A percentile compares a stretch with the other conserved stretches of the same genome.
phyloP scores from a whole-genome alignment of 768 basidiomycete species.

The Termitomyces sp. region DNA sequence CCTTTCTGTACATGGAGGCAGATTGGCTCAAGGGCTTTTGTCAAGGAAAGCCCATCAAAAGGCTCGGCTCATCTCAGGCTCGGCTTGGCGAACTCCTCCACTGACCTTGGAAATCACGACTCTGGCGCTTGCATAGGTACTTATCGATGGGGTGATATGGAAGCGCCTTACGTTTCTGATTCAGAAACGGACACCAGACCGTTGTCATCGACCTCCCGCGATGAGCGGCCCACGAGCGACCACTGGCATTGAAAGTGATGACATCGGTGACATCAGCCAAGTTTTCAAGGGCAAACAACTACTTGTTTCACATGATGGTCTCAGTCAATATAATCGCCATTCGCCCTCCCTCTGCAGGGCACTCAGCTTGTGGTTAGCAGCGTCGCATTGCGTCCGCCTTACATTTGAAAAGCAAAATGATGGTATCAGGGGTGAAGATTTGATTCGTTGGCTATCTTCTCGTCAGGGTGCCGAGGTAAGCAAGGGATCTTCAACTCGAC shows the following conservation, averaged over 20 bases:
- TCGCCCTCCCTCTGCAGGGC: slow-evolving; percentile 21
- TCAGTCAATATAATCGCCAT: slow-evolving; percentile 50
- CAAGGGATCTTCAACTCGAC: background rate
- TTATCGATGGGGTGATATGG: background rate
- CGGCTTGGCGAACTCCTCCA: too few relatives aligned
- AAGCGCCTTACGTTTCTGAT: background rate
- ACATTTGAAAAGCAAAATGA: slow-evolving; percentile 31
- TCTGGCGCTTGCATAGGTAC: background rate
- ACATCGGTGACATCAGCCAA: slow-evolving; percentile 14
- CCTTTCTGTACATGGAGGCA: too few relatives aligned
- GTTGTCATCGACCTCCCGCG: background rate
- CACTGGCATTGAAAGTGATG: background rate
- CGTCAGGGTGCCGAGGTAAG: slow-evolving; percentile 30
- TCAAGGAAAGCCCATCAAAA: too few relatives aligned
- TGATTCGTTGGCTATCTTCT: slow-evolving; percentile 28
- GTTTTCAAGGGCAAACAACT: slow-evolving; percentile 21
- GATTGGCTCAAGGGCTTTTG: too few relatives aligned
- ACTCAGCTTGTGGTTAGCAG: slow-evolving; percentile 60
- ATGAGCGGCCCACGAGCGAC: background rate
- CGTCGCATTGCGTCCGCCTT: slow-evolving; percentile 56
- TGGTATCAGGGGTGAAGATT: slow-evolving; percentile 20
- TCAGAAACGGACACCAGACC: background rate
- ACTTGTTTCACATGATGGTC: slow-evolving; percentile 38
- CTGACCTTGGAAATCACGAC: too few relatives aligned
- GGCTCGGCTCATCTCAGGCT: too few relatives aligned